Evolutionary conservation across 1,284 basidiomycete genomes (phyloP).

Genomic region (Moniliophthora roreri): DNA sequence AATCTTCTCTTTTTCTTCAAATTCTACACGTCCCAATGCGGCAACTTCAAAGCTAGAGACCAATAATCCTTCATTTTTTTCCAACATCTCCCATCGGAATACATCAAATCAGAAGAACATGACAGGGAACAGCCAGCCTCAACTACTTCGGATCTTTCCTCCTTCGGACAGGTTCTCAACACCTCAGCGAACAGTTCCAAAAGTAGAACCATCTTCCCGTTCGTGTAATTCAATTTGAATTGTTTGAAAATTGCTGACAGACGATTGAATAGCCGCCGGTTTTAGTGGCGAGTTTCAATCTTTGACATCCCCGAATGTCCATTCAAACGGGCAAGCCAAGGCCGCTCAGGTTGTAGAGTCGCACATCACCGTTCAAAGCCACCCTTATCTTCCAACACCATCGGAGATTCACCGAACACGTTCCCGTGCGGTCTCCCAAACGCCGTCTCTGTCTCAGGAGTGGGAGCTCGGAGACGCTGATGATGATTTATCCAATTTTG

Average conservation of each 20-base stretch:
- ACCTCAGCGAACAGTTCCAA: background rate
- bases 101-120: background rate
- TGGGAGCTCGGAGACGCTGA: constrained; percentile 10
- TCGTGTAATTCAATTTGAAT: background rate
- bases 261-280: background rate
- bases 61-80: constrained; percentile 1
- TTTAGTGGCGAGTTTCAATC: background rate
- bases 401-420: background rate
- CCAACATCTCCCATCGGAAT: background rate
- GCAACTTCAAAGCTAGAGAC: background rate
- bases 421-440: constrained; percentile 5
- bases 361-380: background rate
- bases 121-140: background rate
- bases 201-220: background rate
- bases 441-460: background rate
- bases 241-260: background rate
- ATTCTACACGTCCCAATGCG: background rate
- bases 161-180: background rate
- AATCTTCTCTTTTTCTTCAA: constrained; percentile 6
- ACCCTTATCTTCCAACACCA: background rate
- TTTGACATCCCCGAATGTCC: background rate
- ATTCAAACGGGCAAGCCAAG: background rate
- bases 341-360: background rate
- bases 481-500: constrained; percentile 12
- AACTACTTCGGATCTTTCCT: background rate